Evolutionary conservation across 1,139 yeast genomes (phyloP), one percentile per base, ranked within the genome.

Genomic region (Pichia sp.): DNA sequence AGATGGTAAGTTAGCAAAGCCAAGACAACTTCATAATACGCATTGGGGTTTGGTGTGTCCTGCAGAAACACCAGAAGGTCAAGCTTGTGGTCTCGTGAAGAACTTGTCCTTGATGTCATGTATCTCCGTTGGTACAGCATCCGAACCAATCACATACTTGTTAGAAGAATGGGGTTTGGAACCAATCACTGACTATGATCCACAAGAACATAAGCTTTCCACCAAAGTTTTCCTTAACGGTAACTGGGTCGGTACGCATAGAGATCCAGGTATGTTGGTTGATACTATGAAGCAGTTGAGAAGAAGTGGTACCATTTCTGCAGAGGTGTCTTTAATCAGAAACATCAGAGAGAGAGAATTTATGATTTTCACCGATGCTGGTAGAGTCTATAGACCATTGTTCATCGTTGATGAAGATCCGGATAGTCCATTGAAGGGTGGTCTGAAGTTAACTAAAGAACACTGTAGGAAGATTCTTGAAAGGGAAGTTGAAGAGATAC

Each of bases 31-130:
- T 55, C 99, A 93, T 66, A 93, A 93, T 60, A 91, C 98, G 21
- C 99, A 93, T 66, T 93, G 98, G 98, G 99, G 99, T 55, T 74
- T 91, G 55, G 98, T 91, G 29, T 91, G 99, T 64, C 98, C 99
- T 31, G 98, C 99, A 19, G 99, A 91, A 63, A 91, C 99, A 13
- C 99, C 99, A 4, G 99, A 91, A 69, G 99, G 99, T 56, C 98
- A 91, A 67, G 98, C 99, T 33, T 91, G 99, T 83, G 99, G 99
- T 54, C 72, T 91, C 61, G 98, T 93, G 39, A 91, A 91, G 68
- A 91, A 91, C 61, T 70, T 91, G 58, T 87, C 97, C 1, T 69
- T 91, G 51, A 88, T 93, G 97, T 77, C 97, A 2, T 87, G 97
- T 69, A 87, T 91, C 40, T 91, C 98, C 21, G 98, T 93, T 47